phyloP scores from a whole-genome alignment of 2,329 filamentous ascomycete species.

The Colletotrichum chlorophyti region DNA sequence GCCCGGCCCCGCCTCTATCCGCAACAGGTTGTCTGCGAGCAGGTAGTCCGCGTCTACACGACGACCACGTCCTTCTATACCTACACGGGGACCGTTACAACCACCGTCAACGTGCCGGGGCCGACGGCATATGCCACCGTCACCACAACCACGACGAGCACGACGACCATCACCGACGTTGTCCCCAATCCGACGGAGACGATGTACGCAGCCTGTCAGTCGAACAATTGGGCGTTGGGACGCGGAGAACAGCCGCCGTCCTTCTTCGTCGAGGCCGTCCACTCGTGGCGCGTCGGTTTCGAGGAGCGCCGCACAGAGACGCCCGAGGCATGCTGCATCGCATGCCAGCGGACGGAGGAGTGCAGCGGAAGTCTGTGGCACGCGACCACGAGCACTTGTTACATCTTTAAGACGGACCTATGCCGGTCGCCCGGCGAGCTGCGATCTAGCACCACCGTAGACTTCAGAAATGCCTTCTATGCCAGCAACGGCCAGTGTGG shows the following conservation, averaged over 20 bases:
- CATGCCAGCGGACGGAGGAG: conserved; percentile 3
- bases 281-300: neutral
- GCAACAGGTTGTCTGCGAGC: conserved; percentile 16
- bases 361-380: conserved; percentile 23
- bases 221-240: conserved; percentile 4
- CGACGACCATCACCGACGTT: neutral
- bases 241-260: neutral
- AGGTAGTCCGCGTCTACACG: conserved; percentile 11
- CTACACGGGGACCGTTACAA: conserved; percentile 1
- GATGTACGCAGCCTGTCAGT: conserved; percentile 17
- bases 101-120: neutral
- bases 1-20: neutral
- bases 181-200: conserved; percentile 12
- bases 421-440: conserved; percentile 3
- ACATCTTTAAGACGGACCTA: neutral
- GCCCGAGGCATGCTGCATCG: conserved; percentile 12
- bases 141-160: conserved; percentile 1
- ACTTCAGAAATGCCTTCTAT: neutral
- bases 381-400: neutral
- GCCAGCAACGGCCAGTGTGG: conserved; percentile 21
- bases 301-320: neutral
- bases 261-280: conserved; percentile 13
- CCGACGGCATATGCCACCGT: neutral
- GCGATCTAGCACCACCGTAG: neutral
- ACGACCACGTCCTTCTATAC: conserved; percentile 7